Conservation (phyloP, 2,329 filamentous ascomycete species). For the Aureobasidium vineae region DNA sequence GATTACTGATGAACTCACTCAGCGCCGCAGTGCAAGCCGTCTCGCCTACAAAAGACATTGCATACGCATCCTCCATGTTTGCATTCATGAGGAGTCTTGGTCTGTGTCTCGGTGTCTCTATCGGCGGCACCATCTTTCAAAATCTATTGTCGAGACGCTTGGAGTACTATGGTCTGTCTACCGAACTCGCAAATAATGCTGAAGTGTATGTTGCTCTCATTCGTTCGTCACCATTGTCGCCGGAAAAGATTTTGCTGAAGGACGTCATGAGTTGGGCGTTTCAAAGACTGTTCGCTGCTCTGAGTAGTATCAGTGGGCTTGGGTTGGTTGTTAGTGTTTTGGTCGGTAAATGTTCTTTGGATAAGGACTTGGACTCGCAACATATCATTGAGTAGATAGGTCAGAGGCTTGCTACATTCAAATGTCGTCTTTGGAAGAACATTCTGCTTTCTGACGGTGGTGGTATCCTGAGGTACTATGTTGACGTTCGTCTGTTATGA, state of each 20-base stretch:
- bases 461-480: too few species aligned
- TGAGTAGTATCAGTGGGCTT: constrained; percentile 32
- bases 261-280: constrained; percentile 30
- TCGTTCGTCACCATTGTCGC: constrained; percentile 26
- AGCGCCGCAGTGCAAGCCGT: constrained; percentile 48
- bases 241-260: constrained; percentile 22
- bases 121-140: constrained; percentile 47
- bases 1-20: constrained; percentile 45
- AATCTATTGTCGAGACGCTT: constrained; percentile 34
- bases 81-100: constrained; percentile 52
- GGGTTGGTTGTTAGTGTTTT: constrained; percentile 30
- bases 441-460: too few species aligned
- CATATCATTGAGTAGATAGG: background rate
- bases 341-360: constrained; percentile 26
- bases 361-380: constrained; percentile 17
- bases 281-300: constrained; percentile 31
- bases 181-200: constrained; percentile 30
- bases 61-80: constrained; percentile 45
- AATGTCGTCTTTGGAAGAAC: too few species aligned
- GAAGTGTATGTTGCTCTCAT: constrained; percentile 32
- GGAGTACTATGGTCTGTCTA: constrained; percentile 20
- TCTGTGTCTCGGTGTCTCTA: constrained; percentile 48
- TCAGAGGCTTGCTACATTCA: too few species aligned
- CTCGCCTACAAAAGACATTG: constrained; percentile 41
- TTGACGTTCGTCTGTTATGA: too few species aligned